Evolutionary conservation across 192 early-diverging fungal species (phyloP), one percentile per base, ranked within the genome.

Genomic region (Jimgerdemannia flammicorona): DNA sequence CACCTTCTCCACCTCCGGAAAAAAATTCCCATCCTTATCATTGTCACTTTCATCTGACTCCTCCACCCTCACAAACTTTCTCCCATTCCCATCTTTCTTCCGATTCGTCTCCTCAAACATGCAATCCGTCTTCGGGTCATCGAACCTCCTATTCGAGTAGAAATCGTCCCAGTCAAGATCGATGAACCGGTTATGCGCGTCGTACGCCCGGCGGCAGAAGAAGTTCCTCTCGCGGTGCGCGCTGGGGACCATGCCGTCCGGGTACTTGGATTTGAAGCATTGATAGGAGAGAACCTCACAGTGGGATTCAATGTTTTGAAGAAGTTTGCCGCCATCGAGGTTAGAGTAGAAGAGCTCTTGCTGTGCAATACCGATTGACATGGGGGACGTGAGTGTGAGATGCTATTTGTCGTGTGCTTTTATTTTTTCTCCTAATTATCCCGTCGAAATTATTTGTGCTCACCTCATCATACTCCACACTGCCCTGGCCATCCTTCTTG

Each of bases 311-410:
- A 87, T 80, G 72, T 74, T 79, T 6, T 79, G 84, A 59, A 79
- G 79, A 43, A 59, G 73, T 54, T 81, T 77, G 69, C 82, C 67
- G 44, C 87, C 89, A 68, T 81, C 87, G 59, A 76, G 73, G 19
- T 81, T 89, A 40, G 79, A 80, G 67, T 81, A 90, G 41, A 73
- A 89, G 71, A 77, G 76, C 67, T 82, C 86, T 66, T 29, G 80
- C 79, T 18, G 73, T 79, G 7, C 76, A 43, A 17, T 76, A 73
- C 3, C 75, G 76, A 67, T n/a, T 71, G 64, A 68, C 75, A 68
- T 54, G 79, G 75, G 69, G 78, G 72, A 29, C 29, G 29, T 29
- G 29, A 1, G 29, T 29, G 29, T 29, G 29, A 29, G 29, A 29
- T 29, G 29, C 29, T 1, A 29, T 29, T 0, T 29, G 29, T 0